Evolutionary conservation across 495 filamentous ascomycete genomes (phyloP), one percentile per base, ranked within the genome.

Genomic region (Monascus purpureus): DNA sequence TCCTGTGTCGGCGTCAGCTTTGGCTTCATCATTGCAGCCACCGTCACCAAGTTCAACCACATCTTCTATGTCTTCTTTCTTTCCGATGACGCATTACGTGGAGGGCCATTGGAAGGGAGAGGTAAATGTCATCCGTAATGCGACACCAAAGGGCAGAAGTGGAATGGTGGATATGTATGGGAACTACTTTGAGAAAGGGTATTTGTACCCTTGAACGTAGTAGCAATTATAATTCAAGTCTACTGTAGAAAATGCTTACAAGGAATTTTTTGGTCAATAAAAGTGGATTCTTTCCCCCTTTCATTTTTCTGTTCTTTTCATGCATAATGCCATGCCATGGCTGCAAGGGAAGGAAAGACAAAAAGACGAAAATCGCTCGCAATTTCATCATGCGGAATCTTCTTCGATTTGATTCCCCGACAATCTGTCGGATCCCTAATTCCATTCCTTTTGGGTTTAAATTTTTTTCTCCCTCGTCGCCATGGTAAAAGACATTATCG

Each of bases 21-120:
- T n/a, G n/a, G 32, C 28, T 8, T 14, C 22, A 24, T 26, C 28
- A 18, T 16, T 39, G 5, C 16, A 13, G 3, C 47, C 47, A 7
- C 37, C 38, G 14, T 45, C 41, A 14, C 31, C 39, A 13, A 40
- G 33, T 13, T 4, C 30, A 5, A 27, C 15, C 8, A 25, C 36
- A 1, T 25, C 29, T 27, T 16, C 14, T 29, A 4, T 7, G 7
- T 15, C 4, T 15, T 17, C 27, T 13, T 13, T 15, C 16, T 30
- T 43, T 17, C 42, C 45, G 2, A 45, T 61, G 36, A 36, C 47
- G 0, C 49, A 52, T 14, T 57, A 52, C 41, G 55, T 67, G 2
- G 64, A 67, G 16, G 67, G 67, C 0, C 51, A 68, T 37, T 71
- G 67, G 67, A 64, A 62, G 12, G 67, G 67, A n/a, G 65, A 71